Evolutionary conservation across 805 yeast genomes (phyloP).

Genomic region (Saturnispora bothae): DNA sequence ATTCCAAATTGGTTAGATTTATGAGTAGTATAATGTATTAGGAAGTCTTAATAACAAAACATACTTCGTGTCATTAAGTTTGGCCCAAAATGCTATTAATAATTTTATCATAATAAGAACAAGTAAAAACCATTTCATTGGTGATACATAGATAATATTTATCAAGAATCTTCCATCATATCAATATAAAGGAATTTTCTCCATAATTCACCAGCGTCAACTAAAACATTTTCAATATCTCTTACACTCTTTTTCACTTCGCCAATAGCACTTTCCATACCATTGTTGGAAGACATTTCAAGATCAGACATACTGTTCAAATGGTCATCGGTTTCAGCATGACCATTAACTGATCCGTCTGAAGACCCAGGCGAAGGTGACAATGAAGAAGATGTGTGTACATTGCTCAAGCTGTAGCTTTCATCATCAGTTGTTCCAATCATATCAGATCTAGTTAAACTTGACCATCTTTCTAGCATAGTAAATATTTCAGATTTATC

Average conservation of each 20-base stretch:
- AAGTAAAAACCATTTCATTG: neutral
- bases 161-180: constrained; percentile 32
- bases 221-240: constrained; percentile 63
- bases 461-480: constrained; percentile 49
- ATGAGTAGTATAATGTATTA: neutral
- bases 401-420: neutral
- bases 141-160: neutral
- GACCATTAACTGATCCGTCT: constrained; percentile 2
- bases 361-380: constrained; percentile 1
- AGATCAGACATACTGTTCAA: constrained; percentile 2
- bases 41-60: no score
- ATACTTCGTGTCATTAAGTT: no score
- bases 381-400: neutral
- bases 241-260: constrained; percentile 21
- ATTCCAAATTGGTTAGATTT: neutral
- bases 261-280: constrained; percentile 9
- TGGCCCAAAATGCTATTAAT: no score
- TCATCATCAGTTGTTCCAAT: constrained; percentile 14
- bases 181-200: constrained; percentile 68
- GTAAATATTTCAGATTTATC: constrained; percentile 87
- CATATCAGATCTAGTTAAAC: constrained; percentile 27
- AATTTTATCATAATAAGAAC: no score
- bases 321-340: constrained; percentile 1
- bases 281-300: neutral
- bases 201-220: constrained; percentile 83